Evolutionary conservation across 805 yeast species (phyloP).

Genomic region (Candida cerambycidarum): DNA sequence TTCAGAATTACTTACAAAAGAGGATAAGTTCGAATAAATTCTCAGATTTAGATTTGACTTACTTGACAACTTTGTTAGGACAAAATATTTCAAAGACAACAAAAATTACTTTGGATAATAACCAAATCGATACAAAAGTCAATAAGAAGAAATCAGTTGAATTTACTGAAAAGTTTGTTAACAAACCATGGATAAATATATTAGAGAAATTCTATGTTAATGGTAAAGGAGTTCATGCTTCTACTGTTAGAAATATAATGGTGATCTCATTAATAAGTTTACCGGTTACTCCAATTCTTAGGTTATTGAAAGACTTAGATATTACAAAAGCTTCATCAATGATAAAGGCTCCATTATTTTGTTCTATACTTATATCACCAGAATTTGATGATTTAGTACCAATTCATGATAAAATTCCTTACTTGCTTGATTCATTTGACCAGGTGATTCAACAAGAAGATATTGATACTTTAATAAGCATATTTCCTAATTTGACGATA

Average conservation of each 20-base stretch:
- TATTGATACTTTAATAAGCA: conserved; percentile 11
- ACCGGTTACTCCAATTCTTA: conserved; percentile 42
- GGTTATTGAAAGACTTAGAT: conserved; percentile 43
- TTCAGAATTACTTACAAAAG: conserved; percentile 55
- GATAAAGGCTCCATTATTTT: conserved; percentile 51
- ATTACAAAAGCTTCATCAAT: conserved; percentile 44
- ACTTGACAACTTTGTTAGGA: conserved; percentile 49
- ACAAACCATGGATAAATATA: conserved; percentile 54
- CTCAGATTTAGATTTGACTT: conserved; percentile 43
- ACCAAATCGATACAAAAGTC: conserved; percentile 16
- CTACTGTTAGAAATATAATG: conserved; percentile 47
- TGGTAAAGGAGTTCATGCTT: conserved; percentile 54
- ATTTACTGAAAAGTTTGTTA: conserved; percentile 58
- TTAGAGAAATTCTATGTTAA: conserved; percentile 58
- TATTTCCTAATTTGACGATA: conserved; percentile 64
- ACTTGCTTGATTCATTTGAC: conserved; percentile 29
- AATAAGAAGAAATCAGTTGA: conserved; percentile 25
- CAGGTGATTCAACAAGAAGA: conserved; percentile 13
- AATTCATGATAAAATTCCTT: conserved; percentile 49
- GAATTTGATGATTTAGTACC: conserved; percentile 49
- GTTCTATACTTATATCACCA: conserved; percentile 51
- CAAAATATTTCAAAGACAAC: conserved; percentile 20
- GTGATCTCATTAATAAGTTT: conserved; percentile 53
- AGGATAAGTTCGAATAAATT: conserved; percentile 50
- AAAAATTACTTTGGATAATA: conserved; percentile 5